phyloP scores from a whole-genome alignment of 1,139 yeast species.

The Nakaseomyces kungkrabaensis region DNA sequence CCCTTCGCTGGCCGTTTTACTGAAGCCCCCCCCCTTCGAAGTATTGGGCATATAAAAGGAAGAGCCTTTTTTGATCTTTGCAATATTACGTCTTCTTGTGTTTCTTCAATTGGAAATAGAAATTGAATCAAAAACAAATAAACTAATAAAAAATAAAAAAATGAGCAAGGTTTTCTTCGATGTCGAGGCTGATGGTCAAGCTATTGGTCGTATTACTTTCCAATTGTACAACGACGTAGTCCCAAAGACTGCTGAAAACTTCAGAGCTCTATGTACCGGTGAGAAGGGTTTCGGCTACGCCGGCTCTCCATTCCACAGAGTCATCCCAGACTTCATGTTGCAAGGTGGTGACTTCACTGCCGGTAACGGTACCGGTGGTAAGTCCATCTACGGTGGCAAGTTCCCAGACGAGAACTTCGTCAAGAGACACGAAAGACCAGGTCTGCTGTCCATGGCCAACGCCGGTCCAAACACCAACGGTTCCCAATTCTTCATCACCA shows the following conservation, averaged over 20 bases:
- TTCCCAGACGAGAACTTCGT: constrained; percentile 93
- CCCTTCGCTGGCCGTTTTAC: too few relatives aligned
- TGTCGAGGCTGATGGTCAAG: constrained; percentile 30
- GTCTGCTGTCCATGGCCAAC: constrained; percentile 96
- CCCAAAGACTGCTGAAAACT: constrained; percentile 97
- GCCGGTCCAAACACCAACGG: constrained; percentile 99
- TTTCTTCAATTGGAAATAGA: not conserved
- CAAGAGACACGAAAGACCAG: constrained; percentile 82
- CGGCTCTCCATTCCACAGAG: constrained; percentile 93
- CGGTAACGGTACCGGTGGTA: constrained; percentile 96
- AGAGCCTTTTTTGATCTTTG: too few relatives aligned
- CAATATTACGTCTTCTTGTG: too few relatives aligned
- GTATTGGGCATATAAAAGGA: too few relatives aligned
- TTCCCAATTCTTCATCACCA: constrained; percentile 97
- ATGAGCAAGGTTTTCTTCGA: constrained; percentile 31
- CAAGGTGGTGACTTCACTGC: constrained; percentile 99
- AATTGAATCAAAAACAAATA: not conserved
- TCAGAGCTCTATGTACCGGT: constrained; percentile 94
- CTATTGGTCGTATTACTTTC: constrained; percentile 68
- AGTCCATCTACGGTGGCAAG: constrained; percentile 93
- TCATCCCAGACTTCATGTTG: constrained; percentile 95
- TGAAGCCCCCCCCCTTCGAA: too few relatives aligned
- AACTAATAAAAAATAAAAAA: constrained; percentile 4
- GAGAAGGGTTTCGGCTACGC: constrained; percentile 96
- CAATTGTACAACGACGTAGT: constrained; percentile 86